A percentile compares a stretch with the other conserved stretches of the same genome.
phyloP scores from a whole-genome alignment of 2,329 filamentous ascomycete genomes.

The Bisporella sp. region DNA sequence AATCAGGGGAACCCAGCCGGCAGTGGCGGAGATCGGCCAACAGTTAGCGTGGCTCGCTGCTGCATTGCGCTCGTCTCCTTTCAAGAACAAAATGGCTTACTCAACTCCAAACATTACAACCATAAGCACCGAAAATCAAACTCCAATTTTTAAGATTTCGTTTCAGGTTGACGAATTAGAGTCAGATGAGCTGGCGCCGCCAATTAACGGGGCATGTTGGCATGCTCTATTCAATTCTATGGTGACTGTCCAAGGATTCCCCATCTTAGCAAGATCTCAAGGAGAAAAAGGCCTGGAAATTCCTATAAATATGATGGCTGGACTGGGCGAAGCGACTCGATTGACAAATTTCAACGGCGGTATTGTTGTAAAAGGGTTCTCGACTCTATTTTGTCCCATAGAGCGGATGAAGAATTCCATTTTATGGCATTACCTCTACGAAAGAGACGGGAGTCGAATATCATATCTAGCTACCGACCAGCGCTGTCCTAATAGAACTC shows the following conservation, averaged over 20 bases:
- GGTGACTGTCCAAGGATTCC: slow-evolving; percentile 1
- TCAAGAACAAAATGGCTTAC: too few species aligned
- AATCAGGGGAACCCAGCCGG: too few species aligned
- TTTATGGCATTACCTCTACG: slow-evolving; percentile 3
- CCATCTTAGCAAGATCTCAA: background rate
- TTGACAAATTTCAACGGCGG: background rate
- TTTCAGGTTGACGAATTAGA: too few species aligned
- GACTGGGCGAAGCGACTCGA: background rate
- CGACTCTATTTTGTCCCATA: background rate
- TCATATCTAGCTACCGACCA: too few species aligned
- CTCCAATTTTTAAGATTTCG: too few species aligned
- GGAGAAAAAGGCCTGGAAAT: slow-evolving; percentile 1
- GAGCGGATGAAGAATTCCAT: background rate
- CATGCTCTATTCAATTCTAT: slow-evolving; percentile 3
- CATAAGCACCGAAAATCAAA: too few species aligned
- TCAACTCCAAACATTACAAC: too few species aligned
- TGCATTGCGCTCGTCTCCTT: too few species aligned
- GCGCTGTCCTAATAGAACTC: too few species aligned
- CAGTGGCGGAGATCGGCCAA: too few species aligned
- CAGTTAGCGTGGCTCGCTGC: too few species aligned
- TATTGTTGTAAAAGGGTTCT: slow-evolving; percentile 5
- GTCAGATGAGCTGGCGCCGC: too few species aligned
- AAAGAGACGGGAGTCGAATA: background rate
- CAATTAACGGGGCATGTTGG: background rate
- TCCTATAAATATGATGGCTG: slow-evolving; percentile 2